Percentiles rank a stretch among this genome's conserved stretches.
Evolutionary conservation across 2,329 filamentous ascomycete species (phyloP).

Genomic region (Amauroascus niger): DNA sequence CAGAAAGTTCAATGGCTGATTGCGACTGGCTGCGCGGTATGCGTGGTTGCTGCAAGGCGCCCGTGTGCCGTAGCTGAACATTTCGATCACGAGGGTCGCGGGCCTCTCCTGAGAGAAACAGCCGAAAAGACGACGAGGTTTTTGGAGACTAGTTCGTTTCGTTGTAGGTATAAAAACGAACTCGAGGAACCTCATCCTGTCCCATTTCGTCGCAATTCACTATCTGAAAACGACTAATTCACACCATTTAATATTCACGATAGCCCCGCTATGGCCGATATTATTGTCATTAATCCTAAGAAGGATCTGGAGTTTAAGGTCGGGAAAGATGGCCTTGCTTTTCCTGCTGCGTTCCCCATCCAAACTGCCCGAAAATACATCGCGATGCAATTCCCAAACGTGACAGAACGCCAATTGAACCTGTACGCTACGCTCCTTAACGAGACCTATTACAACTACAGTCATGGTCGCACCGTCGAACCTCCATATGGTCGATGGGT

Average conservation of each 20-base stretch:
- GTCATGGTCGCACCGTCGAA: background rate
- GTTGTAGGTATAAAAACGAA: too few species aligned
- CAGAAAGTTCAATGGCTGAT: background rate
- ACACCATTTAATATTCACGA: too few species aligned
- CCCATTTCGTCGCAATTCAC: too few species aligned
- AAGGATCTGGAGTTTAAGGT: constrained; percentile 1
- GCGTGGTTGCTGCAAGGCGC: background rate
- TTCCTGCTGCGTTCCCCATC: constrained; percentile 1
- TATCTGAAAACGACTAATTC: too few species aligned
- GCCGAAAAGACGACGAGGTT: background rate
- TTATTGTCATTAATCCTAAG: constrained; percentile 4
- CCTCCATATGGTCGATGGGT: constrained; percentile 3
- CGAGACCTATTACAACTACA: constrained; percentile 1
- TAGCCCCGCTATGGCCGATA: constrained; percentile 2
- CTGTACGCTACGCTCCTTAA: constrained; percentile 1
- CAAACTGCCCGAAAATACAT: constrained; percentile 6
- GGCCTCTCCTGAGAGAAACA: background rate
- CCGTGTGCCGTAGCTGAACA: background rate
- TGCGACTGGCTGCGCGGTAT: background rate
- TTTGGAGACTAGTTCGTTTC: background rate
- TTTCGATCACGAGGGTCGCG: background rate
- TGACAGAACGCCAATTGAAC: constrained; percentile 2
- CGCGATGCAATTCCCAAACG: constrained; percentile 5
- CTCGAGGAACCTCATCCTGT: too few species aligned
- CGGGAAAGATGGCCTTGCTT: background rate